These are phyloP conservation scores for Monosporascus sp. DNA, from an alignment of 2,329 filamentous ascomycete genomes.

Conservation along the genomic window DNA sequence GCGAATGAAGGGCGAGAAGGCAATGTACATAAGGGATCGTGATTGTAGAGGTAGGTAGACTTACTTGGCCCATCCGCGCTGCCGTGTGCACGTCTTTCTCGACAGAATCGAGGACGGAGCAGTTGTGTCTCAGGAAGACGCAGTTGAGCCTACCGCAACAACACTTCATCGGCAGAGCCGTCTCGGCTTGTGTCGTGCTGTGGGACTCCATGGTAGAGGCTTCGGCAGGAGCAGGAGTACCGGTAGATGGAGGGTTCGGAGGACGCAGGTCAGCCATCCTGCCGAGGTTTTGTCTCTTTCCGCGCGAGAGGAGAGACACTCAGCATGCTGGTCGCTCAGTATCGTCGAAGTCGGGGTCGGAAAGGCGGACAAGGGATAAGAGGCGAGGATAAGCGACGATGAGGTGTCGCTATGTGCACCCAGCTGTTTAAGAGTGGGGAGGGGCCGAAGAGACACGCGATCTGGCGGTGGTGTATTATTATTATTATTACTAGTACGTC, in stretches of 20 bases:
- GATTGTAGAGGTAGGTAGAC: slow-evolving; percentile 34
- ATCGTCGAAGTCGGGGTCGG: neutral
- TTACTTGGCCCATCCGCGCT: slow-evolving; percentile 85
- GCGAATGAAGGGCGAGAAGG: neutral
- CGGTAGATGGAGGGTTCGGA: neutral
- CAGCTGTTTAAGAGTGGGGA: neutral
- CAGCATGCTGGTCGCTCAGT: slow-evolving; percentile 13
- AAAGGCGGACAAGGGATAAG: neutral
- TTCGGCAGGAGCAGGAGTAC: slow-evolving; percentile 3
- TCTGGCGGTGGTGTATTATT: too few relatives aligned
- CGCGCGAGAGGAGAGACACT: slow-evolving; percentile 9
- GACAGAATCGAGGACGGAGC: slow-evolving; percentile 68
- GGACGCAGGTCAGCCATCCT: slow-evolving; percentile 13
- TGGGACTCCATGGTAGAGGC: neutral
- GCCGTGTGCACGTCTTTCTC: slow-evolving; percentile 86
- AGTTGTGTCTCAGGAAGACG: slow-evolving; percentile 75
- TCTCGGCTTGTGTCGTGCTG: slow-evolving; percentile 13
- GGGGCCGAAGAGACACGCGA: neutral
- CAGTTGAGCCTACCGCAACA: slow-evolving; percentile 84
- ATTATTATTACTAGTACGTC: too few relatives aligned
- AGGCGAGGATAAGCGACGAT: neutral
- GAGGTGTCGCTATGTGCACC: neutral
- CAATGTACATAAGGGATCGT: slow-evolving; percentile 3
- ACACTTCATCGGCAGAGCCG: slow-evolving; percentile 49
- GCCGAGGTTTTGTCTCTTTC: slow-evolving; percentile 9